Evolutionary conservation across 768 basidiomycete genomes (phyloP).

Genomic region (Chalciporus pseudorubinellus): DNA sequence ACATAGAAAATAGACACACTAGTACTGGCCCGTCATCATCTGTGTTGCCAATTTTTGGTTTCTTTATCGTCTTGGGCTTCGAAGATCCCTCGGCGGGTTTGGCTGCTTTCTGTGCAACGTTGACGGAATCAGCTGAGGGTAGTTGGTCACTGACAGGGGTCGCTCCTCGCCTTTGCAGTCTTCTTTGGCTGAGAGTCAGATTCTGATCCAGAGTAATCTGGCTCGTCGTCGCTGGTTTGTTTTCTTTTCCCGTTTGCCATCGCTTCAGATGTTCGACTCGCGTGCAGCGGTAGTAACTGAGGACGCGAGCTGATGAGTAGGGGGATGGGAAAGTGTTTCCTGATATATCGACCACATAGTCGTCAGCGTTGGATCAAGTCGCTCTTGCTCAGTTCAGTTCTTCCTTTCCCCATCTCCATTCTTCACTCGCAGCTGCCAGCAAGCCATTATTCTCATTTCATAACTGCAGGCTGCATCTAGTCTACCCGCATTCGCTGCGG

Average conservation of each 20-base stretch:
- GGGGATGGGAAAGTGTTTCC: conserved; percentile 26
- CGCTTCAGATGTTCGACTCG: background rate
- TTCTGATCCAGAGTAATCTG: conserved; percentile 13
- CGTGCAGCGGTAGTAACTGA: background rate
- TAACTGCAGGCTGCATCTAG: conserved; percentile 10
- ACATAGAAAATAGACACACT: conserved; percentile 1
- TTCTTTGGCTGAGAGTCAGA: conserved; percentile 13
- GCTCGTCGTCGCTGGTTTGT: conserved; percentile 16
- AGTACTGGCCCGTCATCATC: background rate
- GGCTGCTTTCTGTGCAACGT: background rate
- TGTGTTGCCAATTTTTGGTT: conserved; percentile 28
- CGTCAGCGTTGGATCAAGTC: conserved; percentile 9
- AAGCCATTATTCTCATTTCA: background rate
- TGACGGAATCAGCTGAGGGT: background rate
- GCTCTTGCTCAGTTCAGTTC: conserved; percentile 1
- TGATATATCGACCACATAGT: conserved; percentile 32
- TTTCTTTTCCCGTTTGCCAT: conserved; percentile 22
- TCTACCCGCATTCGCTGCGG: conserved; percentile 47
- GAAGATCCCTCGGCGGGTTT: conserved; percentile 9
- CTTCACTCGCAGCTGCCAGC: conserved; percentile 2
- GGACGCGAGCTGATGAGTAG: conserved; percentile 8
- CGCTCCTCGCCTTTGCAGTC: conserved; percentile 11
- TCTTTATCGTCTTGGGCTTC: conserved; percentile 33
- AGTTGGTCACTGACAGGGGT: background rate
- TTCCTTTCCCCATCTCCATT: conserved; percentile 15